Percentiles rank a stretch among this genome's conserved stretches.
Evolutionary conservation across 2,329 filamentous ascomycete species (phyloP).

Genomic region (Colletotrichum melonis): DNA sequence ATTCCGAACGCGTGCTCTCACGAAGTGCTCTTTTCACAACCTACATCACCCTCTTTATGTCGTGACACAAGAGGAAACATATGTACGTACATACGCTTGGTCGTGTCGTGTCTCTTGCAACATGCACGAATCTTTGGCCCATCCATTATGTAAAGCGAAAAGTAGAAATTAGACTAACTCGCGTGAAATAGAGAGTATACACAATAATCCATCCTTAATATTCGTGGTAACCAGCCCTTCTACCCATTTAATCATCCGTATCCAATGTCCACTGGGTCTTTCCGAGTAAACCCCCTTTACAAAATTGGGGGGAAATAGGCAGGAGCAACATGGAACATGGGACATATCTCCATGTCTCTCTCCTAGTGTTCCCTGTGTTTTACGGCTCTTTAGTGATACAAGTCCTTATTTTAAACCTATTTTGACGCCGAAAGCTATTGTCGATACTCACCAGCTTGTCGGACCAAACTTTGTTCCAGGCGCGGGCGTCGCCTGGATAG

Average conservation of each 20-base stretch:
- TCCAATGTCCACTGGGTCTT: background rate
- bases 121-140: background rate
- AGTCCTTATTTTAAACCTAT: background rate
- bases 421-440: conserved; percentile 2
- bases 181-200: conserved; percentile 19
- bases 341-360: too few species aligned
- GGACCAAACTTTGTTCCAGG: conserved; percentile 73
- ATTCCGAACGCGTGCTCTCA: too few species aligned
- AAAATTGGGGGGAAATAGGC: background rate
- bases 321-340: background rate
- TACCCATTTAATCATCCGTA: conserved; percentile 10
- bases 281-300: background rate
- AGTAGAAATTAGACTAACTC: conserved; percentile 7
- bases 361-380: conserved; percentile 3
- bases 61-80: too few species aligned
- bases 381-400: conserved; percentile 3
- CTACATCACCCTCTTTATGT: too few species aligned
- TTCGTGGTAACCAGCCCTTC: conserved; percentile 11
- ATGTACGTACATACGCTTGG: too few species aligned
- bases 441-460: conserved; percentile 55
- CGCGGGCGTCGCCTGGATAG: conserved; percentile 64
- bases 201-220: conserved; percentile 4
- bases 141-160: background rate
- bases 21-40: too few species aligned
- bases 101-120: background rate